A percentile compares a stretch with the other conserved stretches of the same genome.
phyloP scores from a whole-genome alignment of 257 asterid genomes.

The Scutellaria minor region DNA sequence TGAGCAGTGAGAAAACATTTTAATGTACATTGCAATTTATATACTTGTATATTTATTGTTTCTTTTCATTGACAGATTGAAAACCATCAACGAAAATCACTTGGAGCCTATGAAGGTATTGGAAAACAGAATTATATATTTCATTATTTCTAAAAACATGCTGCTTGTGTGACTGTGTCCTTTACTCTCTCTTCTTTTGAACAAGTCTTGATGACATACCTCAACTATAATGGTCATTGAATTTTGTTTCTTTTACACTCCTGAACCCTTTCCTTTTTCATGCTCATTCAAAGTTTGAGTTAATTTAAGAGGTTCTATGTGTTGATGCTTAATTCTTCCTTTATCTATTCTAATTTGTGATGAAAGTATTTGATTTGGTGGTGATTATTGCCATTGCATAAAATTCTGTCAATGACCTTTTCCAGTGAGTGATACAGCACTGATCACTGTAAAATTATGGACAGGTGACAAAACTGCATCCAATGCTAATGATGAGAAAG shows the following conservation, averaged over 20 bases:
- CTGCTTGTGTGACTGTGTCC: constrained; percentile 8
- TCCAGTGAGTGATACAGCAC: constrained; percentile 16
- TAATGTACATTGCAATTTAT: constrained; percentile 16
- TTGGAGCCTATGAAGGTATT: constrained; percentile 68
- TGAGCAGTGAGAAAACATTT: constrained; percentile 23
- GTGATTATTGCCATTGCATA: constrained; percentile 8
- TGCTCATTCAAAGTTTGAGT: constrained; percentile 14
- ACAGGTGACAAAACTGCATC: constrained; percentile 63
- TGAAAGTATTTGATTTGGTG: constrained; percentile 13
- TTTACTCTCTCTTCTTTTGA: constrained; percentile 15
- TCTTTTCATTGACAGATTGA: constrained; percentile 55
- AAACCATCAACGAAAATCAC: constrained; percentile 52
- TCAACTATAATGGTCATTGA: background rate
- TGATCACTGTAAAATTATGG: constrained; percentile 37
- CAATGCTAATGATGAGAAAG: constrained; percentile 71
- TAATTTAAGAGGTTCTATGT: constrained; percentile 10
- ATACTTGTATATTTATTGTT: constrained; percentile 18
- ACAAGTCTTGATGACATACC: background rate
- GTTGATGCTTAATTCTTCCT: constrained; percentile 15
- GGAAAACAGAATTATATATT: constrained; percentile 15
- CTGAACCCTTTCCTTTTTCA: constrained; percentile 11
- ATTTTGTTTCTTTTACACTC: background rate
- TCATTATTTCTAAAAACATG: constrained; percentile 8
- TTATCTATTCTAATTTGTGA: constrained; percentile 22
- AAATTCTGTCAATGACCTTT: constrained; percentile 19